These are phyloP conservation scores for Dioszegia crocea DNA, from an alignment of 768 basidiomycete species.

Conservation along the genomic window DNA sequence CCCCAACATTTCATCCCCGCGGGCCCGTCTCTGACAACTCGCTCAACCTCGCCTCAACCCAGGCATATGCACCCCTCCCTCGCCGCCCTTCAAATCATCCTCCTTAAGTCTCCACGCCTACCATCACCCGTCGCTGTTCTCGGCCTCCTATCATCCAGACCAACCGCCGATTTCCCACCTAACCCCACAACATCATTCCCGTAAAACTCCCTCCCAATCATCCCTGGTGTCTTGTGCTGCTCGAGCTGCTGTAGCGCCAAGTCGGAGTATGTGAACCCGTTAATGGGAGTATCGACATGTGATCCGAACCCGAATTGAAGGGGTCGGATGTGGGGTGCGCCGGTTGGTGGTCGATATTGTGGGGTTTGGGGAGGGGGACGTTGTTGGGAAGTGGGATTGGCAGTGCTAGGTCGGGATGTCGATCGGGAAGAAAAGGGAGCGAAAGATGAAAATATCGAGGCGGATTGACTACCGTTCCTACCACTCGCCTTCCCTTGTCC, in stretches of 20 bases:
- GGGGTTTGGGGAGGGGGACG: background rate
- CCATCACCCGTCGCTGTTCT: slow-evolving; percentile 1
- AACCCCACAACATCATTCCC: background rate
- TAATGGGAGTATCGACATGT: background rate
- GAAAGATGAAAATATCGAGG: background rate
- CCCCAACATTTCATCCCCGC: no score
- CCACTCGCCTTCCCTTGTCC: background rate
- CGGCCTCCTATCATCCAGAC: background rate
- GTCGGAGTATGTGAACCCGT: background rate
- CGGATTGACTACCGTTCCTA: background rate
- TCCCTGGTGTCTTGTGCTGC: background rate
- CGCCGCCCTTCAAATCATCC: no score
- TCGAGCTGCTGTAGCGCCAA: slow-evolving; percentile 1
- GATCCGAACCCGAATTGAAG: background rate
- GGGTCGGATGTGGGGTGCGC: background rate
- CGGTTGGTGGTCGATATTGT: background rate
- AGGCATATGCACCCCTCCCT: no score
- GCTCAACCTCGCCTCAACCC: no score
- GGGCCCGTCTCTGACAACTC: no score
- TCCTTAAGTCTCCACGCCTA: background rate
- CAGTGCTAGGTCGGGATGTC: background rate
- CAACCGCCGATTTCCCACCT: background rate
- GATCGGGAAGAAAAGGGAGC: background rate
- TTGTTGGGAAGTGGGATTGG: background rate
- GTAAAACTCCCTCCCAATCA: background rate